These are phyloP conservation scores for Aureobasidium namibiae DNA, from an alignment of 2,329 filamentous ascomycete genomes.

Conservation along the genomic window DNA sequence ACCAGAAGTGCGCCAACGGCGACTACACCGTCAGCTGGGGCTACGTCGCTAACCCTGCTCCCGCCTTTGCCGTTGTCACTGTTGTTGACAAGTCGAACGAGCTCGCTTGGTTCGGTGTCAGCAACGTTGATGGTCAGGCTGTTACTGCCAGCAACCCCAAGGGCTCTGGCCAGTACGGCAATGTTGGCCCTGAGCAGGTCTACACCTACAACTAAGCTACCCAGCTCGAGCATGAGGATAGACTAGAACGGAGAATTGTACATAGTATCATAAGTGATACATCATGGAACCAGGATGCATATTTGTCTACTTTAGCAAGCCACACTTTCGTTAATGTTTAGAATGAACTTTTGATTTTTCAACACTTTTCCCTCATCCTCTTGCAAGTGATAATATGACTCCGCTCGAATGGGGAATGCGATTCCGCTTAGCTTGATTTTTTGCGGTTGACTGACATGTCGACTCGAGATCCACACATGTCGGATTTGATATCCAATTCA, in stretches of 20 bases:
- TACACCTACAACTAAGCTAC: slow-evolving; percentile 14
- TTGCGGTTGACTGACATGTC: too few relatives aligned
- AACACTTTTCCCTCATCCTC: too few relatives aligned
- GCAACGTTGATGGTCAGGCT: slow-evolving; percentile 11
- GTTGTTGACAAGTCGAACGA: slow-evolving; percentile 9
- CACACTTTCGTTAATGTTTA: not conserved
- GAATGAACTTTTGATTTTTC: not conserved
- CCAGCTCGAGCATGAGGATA: not conserved
- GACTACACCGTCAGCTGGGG: slow-evolving; percentile 13
- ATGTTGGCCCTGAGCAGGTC: slow-evolving; percentile 14
- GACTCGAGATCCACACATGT: too few relatives aligned
- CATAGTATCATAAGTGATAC: too few relatives aligned
- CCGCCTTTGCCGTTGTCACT: slow-evolving; percentile 14
- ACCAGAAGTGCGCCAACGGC: slow-evolving; percentile 10
- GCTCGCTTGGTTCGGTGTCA: slow-evolving; percentile 14
- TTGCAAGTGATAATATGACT: too few relatives aligned
- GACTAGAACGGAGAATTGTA: not conserved
- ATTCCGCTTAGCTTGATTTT: too few relatives aligned
- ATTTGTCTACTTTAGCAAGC: not conserved
- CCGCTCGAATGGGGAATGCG: too few relatives aligned
- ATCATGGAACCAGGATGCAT: too few relatives aligned
- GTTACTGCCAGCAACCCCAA: slow-evolving; percentile 7
- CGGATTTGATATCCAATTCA: too few relatives aligned
- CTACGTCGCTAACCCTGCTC: slow-evolving; percentile 12
- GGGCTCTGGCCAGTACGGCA: slow-evolving; percentile 13